phyloP scores from a whole-genome alignment of 805 yeast genomes.

The Clavispora santaluciae region DNA sequence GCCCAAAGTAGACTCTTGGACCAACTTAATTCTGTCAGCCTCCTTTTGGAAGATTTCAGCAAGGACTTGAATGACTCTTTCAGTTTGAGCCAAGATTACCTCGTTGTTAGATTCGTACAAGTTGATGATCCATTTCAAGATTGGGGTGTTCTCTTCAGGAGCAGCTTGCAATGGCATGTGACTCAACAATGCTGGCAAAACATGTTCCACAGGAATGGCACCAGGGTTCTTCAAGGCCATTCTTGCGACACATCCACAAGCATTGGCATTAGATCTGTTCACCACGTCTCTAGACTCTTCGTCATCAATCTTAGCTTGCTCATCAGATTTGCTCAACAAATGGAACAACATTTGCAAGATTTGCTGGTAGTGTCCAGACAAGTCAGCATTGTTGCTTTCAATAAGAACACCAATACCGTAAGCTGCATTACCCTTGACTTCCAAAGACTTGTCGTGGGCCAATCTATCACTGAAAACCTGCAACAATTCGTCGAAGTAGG shows the following conservation, averaged over 20 bases:
- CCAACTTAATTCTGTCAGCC: conserved; percentile 63
- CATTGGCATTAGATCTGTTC: conserved; percentile 85
- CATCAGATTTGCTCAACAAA: conserved; percentile 65
- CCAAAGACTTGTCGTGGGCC: conserved; percentile 70
- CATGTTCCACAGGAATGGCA: conserved; percentile 68
- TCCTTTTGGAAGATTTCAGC: conserved; percentile 71
- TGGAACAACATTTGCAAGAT: conserved; percentile 73
- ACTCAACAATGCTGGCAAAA: conserved; percentile 67
- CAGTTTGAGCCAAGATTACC: conserved; percentile 50
- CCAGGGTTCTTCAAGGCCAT: conserved; percentile 69
- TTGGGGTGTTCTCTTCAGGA: conserved; percentile 88
- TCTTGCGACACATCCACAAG: conserved; percentile 96
- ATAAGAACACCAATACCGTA: conserved; percentile 86
- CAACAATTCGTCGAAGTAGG: conserved; percentile 65
- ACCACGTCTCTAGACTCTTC: conserved; percentile 76
- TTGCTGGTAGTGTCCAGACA: conserved; percentile 59
- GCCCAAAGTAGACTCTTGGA: conserved; percentile 72
- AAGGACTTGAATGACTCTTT: conserved; percentile 61
- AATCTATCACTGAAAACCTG: conserved; percentile 65
- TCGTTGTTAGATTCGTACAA: conserved; percentile 63
- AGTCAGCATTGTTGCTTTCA: conserved; percentile 51
- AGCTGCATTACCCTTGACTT: conserved; percentile 92
- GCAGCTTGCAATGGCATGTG: conserved; percentile 87
- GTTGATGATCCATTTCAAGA: conserved; percentile 69
- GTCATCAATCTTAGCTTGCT: conserved; percentile 47